These are phyloP conservation scores for Acrodontium crateriforme DNA, from an alignment of 2,329 filamentous ascomycete species.

Conservation along the genomic window DNA sequence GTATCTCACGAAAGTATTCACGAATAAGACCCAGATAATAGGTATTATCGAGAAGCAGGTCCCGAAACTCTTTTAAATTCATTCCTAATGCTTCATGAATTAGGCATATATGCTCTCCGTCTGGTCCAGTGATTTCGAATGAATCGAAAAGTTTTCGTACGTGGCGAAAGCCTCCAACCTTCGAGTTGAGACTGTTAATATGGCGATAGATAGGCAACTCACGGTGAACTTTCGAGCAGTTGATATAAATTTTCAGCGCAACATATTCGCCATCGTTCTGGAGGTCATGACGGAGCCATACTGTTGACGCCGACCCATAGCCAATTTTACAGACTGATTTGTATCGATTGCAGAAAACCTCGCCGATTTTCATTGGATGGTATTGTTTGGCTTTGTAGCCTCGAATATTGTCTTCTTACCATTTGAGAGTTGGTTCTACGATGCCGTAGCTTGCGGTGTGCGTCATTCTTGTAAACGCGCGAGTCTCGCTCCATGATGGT, in stretches of 20 bases:
- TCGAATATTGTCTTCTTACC: too few species aligned
- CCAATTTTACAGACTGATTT: constrained; percentile 30
- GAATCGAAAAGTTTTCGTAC: constrained; percentile 24
- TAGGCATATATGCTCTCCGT: constrained; percentile 26
- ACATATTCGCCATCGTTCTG: constrained; percentile 14
- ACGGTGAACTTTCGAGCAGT: constrained; percentile 12
- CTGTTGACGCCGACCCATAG: constrained; percentile 28
- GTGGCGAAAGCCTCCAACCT: constrained; percentile 18
- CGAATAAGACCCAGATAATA: constrained; percentile 7
- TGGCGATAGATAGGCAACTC: constrained; percentile 21
- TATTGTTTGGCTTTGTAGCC: too few species aligned
- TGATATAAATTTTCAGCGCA: constrained; percentile 23
- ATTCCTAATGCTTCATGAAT: constrained; percentile 25
- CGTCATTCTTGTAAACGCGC: too few species aligned
- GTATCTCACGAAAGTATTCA: constrained; percentile 13
- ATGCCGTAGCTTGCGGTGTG: too few species aligned
- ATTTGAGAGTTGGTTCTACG: too few species aligned
- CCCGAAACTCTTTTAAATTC: constrained; percentile 24
- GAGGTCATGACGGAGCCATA: constrained; percentile 30
- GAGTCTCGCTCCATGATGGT: too few species aligned
- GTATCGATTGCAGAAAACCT: constrained; percentile 23
- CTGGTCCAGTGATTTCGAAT: constrained; percentile 20
- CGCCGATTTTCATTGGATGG: too few species aligned
- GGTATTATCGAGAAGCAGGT: constrained; percentile 9
- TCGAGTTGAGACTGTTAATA: constrained; percentile 4